phyloP scores from a whole-genome alignment of 805 yeast genomes.

The Phaffomyces antillensis region DNA sequence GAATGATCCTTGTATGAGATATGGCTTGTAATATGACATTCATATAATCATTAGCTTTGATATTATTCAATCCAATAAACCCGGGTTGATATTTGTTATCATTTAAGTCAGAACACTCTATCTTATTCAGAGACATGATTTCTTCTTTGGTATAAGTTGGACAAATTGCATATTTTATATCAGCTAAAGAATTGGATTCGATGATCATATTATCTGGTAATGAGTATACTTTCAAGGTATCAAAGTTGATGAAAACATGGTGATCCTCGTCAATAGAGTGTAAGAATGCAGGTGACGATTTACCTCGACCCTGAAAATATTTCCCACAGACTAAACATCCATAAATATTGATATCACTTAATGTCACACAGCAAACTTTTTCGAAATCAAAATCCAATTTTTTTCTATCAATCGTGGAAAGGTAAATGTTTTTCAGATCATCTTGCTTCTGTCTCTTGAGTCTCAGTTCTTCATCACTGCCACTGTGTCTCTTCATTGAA shows the following conservation, averaged over 20 bases:
- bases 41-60: slow-evolving; percentile 43
- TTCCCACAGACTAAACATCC: slow-evolving; percentile 72
- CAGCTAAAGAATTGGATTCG: slow-evolving; percentile 34
- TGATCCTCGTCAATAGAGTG: slow-evolving; percentile 62
- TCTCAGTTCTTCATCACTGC: no score
- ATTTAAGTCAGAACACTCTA: slow-evolving; percentile 33
- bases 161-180: slow-evolving; percentile 43
- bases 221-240: slow-evolving; percentile 40
- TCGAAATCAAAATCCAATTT: slow-evolving; percentile 62
- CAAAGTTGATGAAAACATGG: slow-evolving; percentile 54
- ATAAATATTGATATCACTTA: slow-evolving; percentile 55
- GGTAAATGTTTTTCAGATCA: slow-evolving; percentile 13
- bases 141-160: slow-evolving; percentile 40
- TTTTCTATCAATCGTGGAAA: slow-evolving; percentile 26
- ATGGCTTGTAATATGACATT: slow-evolving; percentile 52
- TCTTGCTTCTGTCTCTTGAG: background rate
- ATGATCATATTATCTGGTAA: slow-evolving; percentile 58
- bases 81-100: slow-evolving; percentile 51
- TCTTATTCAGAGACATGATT: slow-evolving; percentile 25
- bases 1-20: slow-evolving; percentile 43
- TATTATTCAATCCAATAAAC: slow-evolving; percentile 55
- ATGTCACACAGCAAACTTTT: slow-evolving; percentile 55
- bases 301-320: slow-evolving; percentile 61
- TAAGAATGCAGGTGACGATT: slow-evolving; percentile 55
- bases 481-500: no score